Conservation (phyloP, 345 rosid genomes). For the Eucalyptus sp. region DNA sequence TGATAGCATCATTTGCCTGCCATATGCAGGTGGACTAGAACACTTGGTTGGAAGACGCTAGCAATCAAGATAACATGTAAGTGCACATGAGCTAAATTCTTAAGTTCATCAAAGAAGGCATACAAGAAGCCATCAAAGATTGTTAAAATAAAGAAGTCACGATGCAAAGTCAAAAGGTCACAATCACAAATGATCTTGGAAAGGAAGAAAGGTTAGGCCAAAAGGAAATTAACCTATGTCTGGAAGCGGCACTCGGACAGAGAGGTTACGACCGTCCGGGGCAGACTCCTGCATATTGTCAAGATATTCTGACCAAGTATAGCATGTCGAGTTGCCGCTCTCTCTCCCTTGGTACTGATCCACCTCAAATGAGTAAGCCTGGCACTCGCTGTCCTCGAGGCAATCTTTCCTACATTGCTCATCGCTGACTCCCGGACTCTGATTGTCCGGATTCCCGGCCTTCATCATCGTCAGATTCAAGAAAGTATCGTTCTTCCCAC, state of each 20-base stretch:
- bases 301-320: constrained; percentile 8
- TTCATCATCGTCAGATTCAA: too few species aligned
- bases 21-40: neutral
- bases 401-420: constrained; percentile 2
- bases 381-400: constrained; percentile 1
- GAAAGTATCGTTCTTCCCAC: too few species aligned
- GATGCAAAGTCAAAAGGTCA: neutral
- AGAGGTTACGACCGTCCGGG: neutral
- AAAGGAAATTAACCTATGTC: constrained; percentile 3
- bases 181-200: neutral
- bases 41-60: too few species aligned
- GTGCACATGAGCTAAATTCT: neutral
- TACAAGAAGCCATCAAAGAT: too few species aligned
- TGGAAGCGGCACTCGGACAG: neutral
- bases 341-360: neutral
- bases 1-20: neutral
- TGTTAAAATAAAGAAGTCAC: neutral
- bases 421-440: too few species aligned
- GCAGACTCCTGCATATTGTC: neutral
- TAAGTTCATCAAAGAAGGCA: too few species aligned
- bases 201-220: neutral
- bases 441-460: too few species aligned
- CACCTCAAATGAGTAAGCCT: constrained; percentile 10
- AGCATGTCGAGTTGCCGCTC: neutral
- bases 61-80: too few species aligned